Evolutionary conservation across 2,329 filamentous ascomycete species (phyloP).

Genomic region (Diaporthe sp.): DNA sequence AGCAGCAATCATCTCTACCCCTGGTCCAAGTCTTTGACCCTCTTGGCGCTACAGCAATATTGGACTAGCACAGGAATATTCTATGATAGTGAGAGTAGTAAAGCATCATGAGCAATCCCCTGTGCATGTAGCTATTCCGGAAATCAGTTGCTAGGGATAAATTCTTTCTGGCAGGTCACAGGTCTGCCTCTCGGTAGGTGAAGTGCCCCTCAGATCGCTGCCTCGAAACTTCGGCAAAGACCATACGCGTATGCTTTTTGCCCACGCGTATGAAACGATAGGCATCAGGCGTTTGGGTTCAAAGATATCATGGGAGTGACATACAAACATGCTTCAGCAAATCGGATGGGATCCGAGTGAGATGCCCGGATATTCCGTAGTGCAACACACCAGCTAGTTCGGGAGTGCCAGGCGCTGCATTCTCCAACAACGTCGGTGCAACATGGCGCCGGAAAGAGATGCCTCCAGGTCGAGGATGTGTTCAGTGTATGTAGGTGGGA

Average conservation of each 20-base stretch:
- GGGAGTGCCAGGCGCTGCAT: background rate
- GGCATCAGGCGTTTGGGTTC: background rate
- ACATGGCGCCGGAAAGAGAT: background rate
- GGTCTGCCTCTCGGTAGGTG: background rate
- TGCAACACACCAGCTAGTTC: background rate
- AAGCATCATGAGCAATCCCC: background rate
- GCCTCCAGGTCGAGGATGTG: too few relatives aligned
- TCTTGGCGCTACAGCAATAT: background rate
- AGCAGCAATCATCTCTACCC: accelerated
- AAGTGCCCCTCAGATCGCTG: background rate
- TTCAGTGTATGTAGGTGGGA: background rate
- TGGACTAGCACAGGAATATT: background rate
- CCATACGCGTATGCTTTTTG: too few relatives aligned
- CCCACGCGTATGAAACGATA: too few relatives aligned
- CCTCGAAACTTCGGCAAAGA: background rate
- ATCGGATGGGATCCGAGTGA: background rate
- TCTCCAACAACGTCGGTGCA: background rate
- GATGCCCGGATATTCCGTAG: background rate
- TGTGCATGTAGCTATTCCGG: too few relatives aligned
- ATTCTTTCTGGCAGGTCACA: too few relatives aligned
- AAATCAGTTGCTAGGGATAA: too few relatives aligned
- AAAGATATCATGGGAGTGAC: background rate
- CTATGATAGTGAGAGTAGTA: background rate
- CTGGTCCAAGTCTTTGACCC: too few relatives aligned
- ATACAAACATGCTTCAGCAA: background rate